Evolutionary conservation across 1,284 basidiomycete genomes (phyloP), one percentile per base, ranked within the genome.

Genomic region (Tausonia pullulans): DNA sequence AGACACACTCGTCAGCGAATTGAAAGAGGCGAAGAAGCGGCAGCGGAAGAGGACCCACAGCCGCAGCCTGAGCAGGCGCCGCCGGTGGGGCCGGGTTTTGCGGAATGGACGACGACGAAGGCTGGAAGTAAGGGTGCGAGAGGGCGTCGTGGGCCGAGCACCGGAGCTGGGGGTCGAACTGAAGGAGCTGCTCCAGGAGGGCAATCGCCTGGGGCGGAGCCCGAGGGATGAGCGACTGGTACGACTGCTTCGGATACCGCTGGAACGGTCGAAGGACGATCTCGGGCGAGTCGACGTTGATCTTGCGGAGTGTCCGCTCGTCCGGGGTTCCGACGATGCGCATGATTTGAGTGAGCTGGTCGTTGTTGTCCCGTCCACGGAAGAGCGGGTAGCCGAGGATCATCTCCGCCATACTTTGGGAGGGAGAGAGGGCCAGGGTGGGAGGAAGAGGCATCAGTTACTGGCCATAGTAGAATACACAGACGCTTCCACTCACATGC

Each of bases 331-430:
- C 96, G 67, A 98, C 85, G 66, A 98, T 90, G 71, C 94, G 85
- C 84, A 99, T 91, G 73, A 99, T 99, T 74, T 97, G 94, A 62
- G 95, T 82, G 11, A 99, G 81, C 75, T 99, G 96, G 76, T 99
- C 96, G 71, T 94, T 89, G 74, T 98, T 98, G 76, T 99, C 96
- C 68, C 95, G 82, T 27, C 96, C 96, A 69, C 96, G 84, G 83
- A 99, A 98, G 51, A 99, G 82, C 13, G 96, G 96, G 13, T 95
- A 88, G 2, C 96, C 96, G 41, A 91, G 89, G 69, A 99, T 98
- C 82, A 83, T 83, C 70, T 80, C 78, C 50, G 75, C 75, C 58
- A 75, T 74, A 66, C 74, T 75, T 62, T 46, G 5, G 4, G 10
- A n/a, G 4, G 4, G 2, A 13, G 50, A 14, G 11, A 43, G 45